Evolutionary conservation across 768 basidiomycete species (phyloP).

Genomic region (Leccinum arenicola): DNA sequence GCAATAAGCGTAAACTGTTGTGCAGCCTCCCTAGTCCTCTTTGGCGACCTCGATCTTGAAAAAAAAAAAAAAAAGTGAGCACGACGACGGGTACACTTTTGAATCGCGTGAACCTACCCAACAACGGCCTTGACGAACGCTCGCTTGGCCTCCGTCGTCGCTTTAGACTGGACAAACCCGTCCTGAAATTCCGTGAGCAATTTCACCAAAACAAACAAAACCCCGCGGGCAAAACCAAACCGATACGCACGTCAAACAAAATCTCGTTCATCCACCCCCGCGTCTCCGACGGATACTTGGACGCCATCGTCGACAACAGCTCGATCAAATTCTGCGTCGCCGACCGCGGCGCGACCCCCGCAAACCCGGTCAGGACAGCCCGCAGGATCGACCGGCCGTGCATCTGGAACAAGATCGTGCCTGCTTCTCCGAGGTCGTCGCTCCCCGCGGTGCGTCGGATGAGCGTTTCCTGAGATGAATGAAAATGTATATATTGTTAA

Average conservation of each 20-base stretch:
- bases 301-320: conserved; percentile 64
- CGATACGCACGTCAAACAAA: conserved; percentile 37
- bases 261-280: conserved; percentile 73
- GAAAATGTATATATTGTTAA: not conserved
- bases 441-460: conserved; percentile 62
- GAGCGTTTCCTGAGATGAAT: conserved; percentile 51
- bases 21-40: conserved; percentile 76
- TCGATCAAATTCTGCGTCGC: conserved; percentile 83
- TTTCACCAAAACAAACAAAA: too few species aligned
- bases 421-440: conserved; percentile 57
- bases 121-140: conserved; percentile 71
- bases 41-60: conserved; percentile 61
- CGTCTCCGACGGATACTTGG: conserved; percentile 51
- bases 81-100: not conserved
- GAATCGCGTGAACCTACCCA: conserved; percentile 45
- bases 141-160: conserved; percentile 71
- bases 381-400: conserved; percentile 70
- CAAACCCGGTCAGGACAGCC: conserved; percentile 76
- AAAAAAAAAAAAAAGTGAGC: not conserved
- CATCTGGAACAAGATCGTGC: conserved; percentile 45
- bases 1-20: conserved; percentile 86
- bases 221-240: not conserved
- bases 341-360: conserved; percentile 80
- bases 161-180: conserved; percentile 72
- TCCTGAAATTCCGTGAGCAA: conserved; percentile 40